Percentiles rank a stretch among this genome's conserved stretches.
Conservation (phyloP, 345 rosid genomes). For the Gossypium turneri region DNA sequence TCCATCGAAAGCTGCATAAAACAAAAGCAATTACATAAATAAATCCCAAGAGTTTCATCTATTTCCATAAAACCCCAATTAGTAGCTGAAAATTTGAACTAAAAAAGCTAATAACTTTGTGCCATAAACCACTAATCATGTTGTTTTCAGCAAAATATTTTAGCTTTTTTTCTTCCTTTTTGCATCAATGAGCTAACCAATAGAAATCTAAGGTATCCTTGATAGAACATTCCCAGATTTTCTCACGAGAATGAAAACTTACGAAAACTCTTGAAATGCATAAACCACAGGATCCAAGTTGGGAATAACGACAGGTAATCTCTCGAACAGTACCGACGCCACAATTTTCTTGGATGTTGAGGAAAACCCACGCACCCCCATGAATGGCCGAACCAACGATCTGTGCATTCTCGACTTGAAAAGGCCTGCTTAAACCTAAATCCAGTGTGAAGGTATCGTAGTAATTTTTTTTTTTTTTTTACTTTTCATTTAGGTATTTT, state of each 20-base stretch:
- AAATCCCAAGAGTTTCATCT: slow-evolving; percentile 26
- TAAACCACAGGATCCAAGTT: slow-evolving; percentile 80
- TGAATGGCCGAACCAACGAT: slow-evolving; percentile 34
- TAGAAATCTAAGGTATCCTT: not conserved
- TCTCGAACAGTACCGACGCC: slow-evolving; percentile 88
- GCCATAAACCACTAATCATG: not conserved
- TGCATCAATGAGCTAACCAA: not conserved
- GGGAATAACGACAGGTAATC: slow-evolving; percentile 84
- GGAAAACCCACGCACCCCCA: slow-evolving; percentile 40
- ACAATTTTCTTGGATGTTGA: slow-evolving; percentile 65
- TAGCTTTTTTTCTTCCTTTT: not conserved
- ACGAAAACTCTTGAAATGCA: slow-evolving; percentile 96
- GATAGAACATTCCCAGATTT: not conserved
- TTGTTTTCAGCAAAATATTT: not conserved
- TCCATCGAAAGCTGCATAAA: slow-evolving; percentile 68
- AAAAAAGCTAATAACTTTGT: not conserved
- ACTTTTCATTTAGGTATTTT: no score
- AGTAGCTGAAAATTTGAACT: not conserved
- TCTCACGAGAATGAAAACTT: slow-evolving; percentile 23
- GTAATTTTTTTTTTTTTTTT: no score
- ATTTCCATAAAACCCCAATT: not conserved
- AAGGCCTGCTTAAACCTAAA: not conserved
- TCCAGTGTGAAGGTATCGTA: no score
- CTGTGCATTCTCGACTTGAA: slow-evolving; percentile 43
- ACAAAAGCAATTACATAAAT: slow-evolving; percentile 3